Evolutionary conservation across 768 basidiomycete genomes (phyloP).

Genomic region (Mycena epipterygia): DNA sequence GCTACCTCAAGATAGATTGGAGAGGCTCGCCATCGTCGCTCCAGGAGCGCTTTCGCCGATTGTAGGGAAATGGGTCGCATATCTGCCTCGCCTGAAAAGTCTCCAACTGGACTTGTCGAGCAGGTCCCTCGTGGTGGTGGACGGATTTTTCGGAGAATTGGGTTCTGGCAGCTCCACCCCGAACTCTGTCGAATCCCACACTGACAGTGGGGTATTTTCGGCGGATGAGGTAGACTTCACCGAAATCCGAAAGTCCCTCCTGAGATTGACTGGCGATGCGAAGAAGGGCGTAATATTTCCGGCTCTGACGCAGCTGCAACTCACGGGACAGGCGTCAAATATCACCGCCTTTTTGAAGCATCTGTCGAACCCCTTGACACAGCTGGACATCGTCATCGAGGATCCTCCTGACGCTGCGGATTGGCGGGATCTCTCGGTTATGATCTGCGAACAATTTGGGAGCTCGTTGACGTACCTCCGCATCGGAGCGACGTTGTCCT

Average conservation of each 20-base stretch:
- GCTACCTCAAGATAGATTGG: constrained; percentile 67
- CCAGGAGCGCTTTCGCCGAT: constrained; percentile 80
- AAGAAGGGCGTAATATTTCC: constrained; percentile 69
- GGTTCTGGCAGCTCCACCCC: constrained; percentile 80
- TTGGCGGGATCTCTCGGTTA: constrained; percentile 78
- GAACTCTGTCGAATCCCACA: constrained; percentile 69
- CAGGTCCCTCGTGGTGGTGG: constrained; percentile 76
- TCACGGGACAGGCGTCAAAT: constrained; percentile 79
- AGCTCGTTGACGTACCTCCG: constrained; percentile 71
- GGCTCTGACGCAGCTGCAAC: constrained; percentile 69
- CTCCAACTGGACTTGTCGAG: constrained; percentile 82
- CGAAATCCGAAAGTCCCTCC: constrained; percentile 77
- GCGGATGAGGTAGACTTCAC: constrained; percentile 84
- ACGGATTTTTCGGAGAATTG: constrained; percentile 85
- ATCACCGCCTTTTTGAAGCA: constrained; percentile 81
- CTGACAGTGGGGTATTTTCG: constrained; percentile 85
- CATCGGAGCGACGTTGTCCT: constrained; percentile 75
- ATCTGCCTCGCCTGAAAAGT: constrained; percentile 70
- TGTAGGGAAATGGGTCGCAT: constrained; percentile 82
- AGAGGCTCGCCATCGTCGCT: constrained; percentile 75
- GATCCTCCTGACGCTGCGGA: constrained; percentile 82
- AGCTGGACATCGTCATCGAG: constrained; percentile 82
- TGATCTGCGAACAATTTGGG: constrained; percentile 75
- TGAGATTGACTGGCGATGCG: constrained; percentile 74
- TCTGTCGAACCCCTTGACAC: constrained; percentile 72